These are phyloP conservation scores for Ajuga reptans DNA, from an alignment of 305 asterid genomes.

Conservation along the genomic window DNA sequence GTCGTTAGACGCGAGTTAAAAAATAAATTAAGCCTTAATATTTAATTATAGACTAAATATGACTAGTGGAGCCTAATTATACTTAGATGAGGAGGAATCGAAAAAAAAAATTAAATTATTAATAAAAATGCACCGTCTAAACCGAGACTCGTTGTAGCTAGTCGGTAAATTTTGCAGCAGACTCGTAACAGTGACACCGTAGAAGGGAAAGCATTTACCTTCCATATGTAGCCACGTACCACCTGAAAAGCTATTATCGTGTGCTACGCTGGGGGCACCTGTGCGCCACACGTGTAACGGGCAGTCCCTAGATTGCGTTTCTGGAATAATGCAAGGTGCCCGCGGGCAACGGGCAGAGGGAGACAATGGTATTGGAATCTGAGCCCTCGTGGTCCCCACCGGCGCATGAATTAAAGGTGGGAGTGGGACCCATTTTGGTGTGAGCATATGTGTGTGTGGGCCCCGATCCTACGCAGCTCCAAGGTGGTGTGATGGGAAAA, in stretches of 20 bases:
- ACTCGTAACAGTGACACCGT: no score
- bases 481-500: constrained; percentile 32
- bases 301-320: neutral
- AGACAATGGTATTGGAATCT: constrained; percentile 39
- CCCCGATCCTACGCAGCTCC: constrained; percentile 51
- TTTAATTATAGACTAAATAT: no score
- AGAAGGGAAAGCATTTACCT: neutral
- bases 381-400: constrained; percentile 35
- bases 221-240: constrained; percentile 28
- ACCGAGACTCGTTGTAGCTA: no score
- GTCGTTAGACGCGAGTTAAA: no score
- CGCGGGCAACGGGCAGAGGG: constrained; percentile 38
- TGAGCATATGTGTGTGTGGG: constrained; percentile 33
- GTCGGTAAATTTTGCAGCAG: no score
- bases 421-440: constrained; percentile 28
- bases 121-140: no score
- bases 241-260: neutral
- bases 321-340: constrained; percentile 28
- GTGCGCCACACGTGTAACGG: constrained; percentile 38
- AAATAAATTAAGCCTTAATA: no score
- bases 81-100: no score
- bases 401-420: neutral
- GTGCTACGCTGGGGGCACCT: constrained; percentile 34
- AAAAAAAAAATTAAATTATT: no score
- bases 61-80: no score